Percentiles rank a stretch among this genome's conserved stretches.
These are phyloP conservation scores for Populus tremula DNA, from an alignment of 345 rosid genomes.

Conservation along the genomic window DNA sequence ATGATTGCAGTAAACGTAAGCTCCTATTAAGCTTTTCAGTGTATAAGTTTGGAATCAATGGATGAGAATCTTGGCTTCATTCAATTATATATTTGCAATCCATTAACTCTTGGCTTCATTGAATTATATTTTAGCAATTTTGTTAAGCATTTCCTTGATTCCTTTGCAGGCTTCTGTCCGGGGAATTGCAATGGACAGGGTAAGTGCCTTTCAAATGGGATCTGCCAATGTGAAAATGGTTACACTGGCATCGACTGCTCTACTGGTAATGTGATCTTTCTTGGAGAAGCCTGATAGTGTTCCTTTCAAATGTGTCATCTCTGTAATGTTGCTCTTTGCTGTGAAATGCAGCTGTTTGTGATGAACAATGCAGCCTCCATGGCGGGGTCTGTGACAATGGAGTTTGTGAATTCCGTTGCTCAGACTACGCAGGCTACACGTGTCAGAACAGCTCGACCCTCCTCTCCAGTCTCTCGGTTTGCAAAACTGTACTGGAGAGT, in stretches of 20 bases:
- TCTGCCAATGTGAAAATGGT: conserved; percentile 71
- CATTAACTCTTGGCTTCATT: background rate
- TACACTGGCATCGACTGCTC: conserved; percentile 93
- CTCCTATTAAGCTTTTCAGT: conserved; percentile 11
- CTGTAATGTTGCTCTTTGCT: conserved; percentile 7
- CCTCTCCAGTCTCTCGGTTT: conserved; percentile 72
- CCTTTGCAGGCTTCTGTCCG: conserved; percentile 75
- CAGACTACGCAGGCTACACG: conserved; percentile 95
- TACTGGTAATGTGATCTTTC: conserved; percentile 55
- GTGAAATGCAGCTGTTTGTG: conserved; percentile 72
- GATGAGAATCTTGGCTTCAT: background rate
- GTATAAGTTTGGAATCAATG: background rate
- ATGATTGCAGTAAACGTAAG: conserved; percentile 87
- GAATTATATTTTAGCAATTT: background rate
- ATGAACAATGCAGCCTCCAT: conserved; percentile 97
- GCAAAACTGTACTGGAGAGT: conserved; percentile 78
- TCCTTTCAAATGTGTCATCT: background rate
- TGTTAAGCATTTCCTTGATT: conserved; percentile 1
- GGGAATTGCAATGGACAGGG: conserved; percentile 75
- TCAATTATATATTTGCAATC: background rate
- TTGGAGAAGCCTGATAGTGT: background rate
- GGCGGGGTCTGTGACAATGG: conserved; percentile 99
- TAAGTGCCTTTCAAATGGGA: conserved; percentile 70
- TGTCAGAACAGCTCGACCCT: conserved; percentile 96
- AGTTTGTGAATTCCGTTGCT: conserved; percentile 97